Evolutionary conservation across 2,329 filamentous ascomycete species (phyloP), one percentile per base, ranked within the genome.

Genomic region (Aspergillus spinulosporus): DNA sequence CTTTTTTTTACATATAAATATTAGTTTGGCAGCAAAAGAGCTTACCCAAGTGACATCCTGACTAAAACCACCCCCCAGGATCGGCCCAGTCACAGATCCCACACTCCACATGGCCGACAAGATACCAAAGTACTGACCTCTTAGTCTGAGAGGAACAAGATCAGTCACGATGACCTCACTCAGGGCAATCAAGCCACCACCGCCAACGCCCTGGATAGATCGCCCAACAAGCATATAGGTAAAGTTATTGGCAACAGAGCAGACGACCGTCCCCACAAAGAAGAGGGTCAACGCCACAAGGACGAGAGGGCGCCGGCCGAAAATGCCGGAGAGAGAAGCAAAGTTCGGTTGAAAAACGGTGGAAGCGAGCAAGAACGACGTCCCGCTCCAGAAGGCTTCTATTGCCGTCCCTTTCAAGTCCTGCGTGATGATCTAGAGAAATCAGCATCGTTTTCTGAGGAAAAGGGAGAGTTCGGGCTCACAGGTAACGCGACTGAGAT

Each of bases 281-380:
- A 81, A 81, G 50, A 81, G 71, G 0, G 70, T 39, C 4, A 80
- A 63, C 0, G 72, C 67, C 1, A 70, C 52, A 3, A 78, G 60
- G 5, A 80, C 64, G 26, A 79, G 62, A 0, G 72, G 71, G 44
- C 74, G 74, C 3, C 79, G 73, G 6, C 79, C 79, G 46, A 81
- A 80, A 15, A 79, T 77, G 44, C 79, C 72, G 3, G 77, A 79
- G 39, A 80, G 68, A 0, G 75, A 74, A 3, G 75, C 76, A 49
- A 78, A 77, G 58, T 74, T 77, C 0, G 80, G 81, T 63, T 83
- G 80, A 57, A 82, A 80, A 26, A 82, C 73, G 64, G 68, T 69
- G 9, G 67, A 69, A 21, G 56, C 59, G 4, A 82, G 67, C 0
- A 82, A 70, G 58, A 80, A 83, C 0, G 77, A 76, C 0, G 79